These are phyloP conservation scores for Coemansia biformis DNA, from an alignment of 192 early-diverging fungal genomes.

Conservation along the genomic window DNA sequence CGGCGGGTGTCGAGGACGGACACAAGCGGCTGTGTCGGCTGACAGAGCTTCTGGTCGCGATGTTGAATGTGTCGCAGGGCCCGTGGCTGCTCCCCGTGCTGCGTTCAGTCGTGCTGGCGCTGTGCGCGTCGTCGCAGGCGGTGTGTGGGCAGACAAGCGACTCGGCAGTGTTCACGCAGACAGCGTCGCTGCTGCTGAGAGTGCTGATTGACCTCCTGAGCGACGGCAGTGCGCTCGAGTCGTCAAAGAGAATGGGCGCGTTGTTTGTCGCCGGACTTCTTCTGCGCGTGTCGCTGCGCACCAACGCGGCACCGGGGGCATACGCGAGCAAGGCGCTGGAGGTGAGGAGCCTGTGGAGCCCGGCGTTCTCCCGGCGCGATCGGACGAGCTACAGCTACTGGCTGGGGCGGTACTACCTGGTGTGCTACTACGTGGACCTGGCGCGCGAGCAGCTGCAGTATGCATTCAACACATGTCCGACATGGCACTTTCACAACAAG, in stretches of 20 bases:
- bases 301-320: conserved; percentile 33
- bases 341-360: conserved; percentile 10
- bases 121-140: conserved; percentile 28
- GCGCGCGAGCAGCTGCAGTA: conserved; percentile 34
- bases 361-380: conserved; percentile 25
- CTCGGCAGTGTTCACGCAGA: conserved; percentile 21
- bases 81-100: conserved; percentile 34
- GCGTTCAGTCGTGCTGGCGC: conserved; percentile 22
- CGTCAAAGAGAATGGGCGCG: conserved; percentile 26
- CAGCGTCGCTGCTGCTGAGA: conserved; percentile 31
- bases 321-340: conserved; percentile 45
- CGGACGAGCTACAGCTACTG: conserved; percentile 36
- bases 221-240: conserved; percentile 20
- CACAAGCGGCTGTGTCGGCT: conserved; percentile 19
- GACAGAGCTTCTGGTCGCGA: conserved; percentile 24
- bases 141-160: conserved; percentile 9
- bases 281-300: conserved; percentile 36
- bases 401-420: conserved; percentile 42
- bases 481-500: conserved; percentile 44
- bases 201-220: conserved; percentile 29
- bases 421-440: conserved; percentile 37
- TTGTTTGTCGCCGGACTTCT: conserved; percentile 35
- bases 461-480: conserved; percentile 31
- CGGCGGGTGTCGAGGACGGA: conserved; percentile 2
- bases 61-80: conserved; percentile 12